Conservation (phyloP, 345 rosid species). For the Salix brachista region DNA sequence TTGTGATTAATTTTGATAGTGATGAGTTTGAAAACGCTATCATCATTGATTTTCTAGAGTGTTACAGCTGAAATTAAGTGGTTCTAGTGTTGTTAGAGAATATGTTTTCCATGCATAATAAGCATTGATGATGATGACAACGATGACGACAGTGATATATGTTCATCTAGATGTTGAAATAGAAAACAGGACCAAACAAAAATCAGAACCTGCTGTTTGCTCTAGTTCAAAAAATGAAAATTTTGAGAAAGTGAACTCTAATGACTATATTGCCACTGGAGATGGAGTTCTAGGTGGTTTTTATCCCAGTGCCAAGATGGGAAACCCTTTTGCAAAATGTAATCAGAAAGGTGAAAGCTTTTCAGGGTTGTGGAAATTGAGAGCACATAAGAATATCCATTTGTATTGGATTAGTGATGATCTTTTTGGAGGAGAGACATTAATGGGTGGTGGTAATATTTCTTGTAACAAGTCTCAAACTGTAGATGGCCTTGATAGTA, state of each 20-base stretch:
- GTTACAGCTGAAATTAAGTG: slow-evolving; percentile 31
- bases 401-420: slow-evolving; percentile 7
- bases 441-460: slow-evolving; percentile 2
- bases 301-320: slow-evolving; percentile 18
- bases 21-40: slow-evolving; percentile 46
- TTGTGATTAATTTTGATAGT: slow-evolving; percentile 58
- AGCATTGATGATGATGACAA: slow-evolving; percentile 61
- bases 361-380: not conserved
- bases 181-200: slow-evolving; percentile 23
- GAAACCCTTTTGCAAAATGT: not conserved
- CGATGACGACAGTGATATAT: slow-evolving; percentile 7
- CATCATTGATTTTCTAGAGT: slow-evolving; percentile 55
- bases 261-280: slow-evolving; percentile 20
- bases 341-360: not conserved
- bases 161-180: slow-evolving; percentile 15
- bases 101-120: slow-evolving; percentile 41
- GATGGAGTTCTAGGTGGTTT: slow-evolving; percentile 17
- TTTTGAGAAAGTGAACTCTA: slow-evolving; percentile 18
- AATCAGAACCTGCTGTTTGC: slow-evolving; percentile 15
- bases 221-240: slow-evolving; percentile 23
- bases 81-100: slow-evolving; percentile 31
- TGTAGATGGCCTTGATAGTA: not conserved
- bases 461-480: not conserved
- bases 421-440: slow-evolving; percentile 7
- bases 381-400: not conserved